Percentiles rank a stretch among this genome's conserved stretches.
phyloP scores from a whole-genome alignment of 352 stramenopile species.

The Hyaloperonospora arabidopsidis region DNA sequence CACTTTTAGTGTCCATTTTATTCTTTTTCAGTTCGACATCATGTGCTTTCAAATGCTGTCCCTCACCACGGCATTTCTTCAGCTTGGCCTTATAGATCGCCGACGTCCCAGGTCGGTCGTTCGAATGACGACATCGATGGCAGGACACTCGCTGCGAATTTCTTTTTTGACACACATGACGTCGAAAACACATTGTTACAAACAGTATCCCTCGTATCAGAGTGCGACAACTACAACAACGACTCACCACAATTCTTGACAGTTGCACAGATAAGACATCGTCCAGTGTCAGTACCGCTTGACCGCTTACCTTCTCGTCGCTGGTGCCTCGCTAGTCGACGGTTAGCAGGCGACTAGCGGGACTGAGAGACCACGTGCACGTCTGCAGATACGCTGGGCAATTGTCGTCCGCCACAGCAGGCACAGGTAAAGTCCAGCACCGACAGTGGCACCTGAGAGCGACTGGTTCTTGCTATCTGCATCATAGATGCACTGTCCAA shows the following conservation, averaged over 20 bases:
- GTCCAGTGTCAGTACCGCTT: conserved; percentile 5
- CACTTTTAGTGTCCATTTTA: conserved; percentile 20
- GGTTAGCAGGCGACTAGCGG: conserved; percentile 35
- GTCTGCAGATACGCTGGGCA: conserved; percentile 49
- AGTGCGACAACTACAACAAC: background rate
- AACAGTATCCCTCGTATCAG: background rate
- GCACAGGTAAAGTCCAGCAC: conserved; percentile 66
- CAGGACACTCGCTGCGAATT: conserved; percentile 42
- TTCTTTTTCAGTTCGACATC: conserved; percentile 21
- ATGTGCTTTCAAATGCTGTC: background rate
- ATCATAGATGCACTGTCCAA: conserved; percentile 43
- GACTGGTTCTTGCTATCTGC: conserved; percentile 33
- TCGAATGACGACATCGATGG: conserved; percentile 46
- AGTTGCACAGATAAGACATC: conserved; percentile 24
- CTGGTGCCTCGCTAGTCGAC: conserved; percentile 39
- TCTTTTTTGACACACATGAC: conserved; percentile 5
- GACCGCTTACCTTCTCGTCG: conserved; percentile 17
- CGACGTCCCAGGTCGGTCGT: conserved; percentile 36
- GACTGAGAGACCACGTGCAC: conserved; percentile 43
- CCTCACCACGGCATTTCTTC: conserved; percentile 33
- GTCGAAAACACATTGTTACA: conserved; percentile 2
- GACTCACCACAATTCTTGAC: conserved; percentile 34
- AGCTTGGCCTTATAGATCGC: conserved; percentile 41
- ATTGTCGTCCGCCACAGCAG: conserved; percentile 42
- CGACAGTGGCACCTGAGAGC: conserved; percentile 26